Evolutionary conservation across 257 asterid species (phyloP).

Genomic region (Scutellaria barbata): DNA sequence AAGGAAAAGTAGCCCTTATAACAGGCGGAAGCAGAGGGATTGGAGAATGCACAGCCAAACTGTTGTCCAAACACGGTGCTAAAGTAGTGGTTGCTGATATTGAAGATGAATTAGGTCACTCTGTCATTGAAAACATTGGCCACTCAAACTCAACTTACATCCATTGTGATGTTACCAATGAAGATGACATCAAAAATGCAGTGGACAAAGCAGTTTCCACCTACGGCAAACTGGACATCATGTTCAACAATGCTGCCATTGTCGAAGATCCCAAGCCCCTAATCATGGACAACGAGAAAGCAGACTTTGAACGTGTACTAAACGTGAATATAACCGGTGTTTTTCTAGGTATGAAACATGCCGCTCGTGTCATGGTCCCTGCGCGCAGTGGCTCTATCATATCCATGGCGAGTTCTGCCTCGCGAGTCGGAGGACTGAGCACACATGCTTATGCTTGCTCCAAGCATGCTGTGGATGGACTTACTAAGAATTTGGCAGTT

Average conservation of each 20-base stretch:
- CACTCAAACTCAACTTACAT: conserved; percentile 42
- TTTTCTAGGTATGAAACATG: conserved; percentile 60
- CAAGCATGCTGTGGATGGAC: conserved; percentile 64
- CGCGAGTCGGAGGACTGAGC: conserved; percentile 43
- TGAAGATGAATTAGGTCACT: conserved; percentile 52
- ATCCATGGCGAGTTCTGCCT: conserved; percentile 48
- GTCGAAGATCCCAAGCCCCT: conserved; percentile 33
- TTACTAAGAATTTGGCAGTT: conserved; percentile 51
- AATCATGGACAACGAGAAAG: conserved; percentile 31
- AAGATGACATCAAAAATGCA: conserved; percentile 46
- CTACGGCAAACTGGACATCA: conserved; percentile 62
- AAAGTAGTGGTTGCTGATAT: conserved; percentile 60
- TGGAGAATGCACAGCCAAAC: conserved; percentile 56
- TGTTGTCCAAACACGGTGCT: conserved; percentile 62
- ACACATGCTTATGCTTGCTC: conserved; percentile 58
- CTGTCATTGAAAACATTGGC: conserved; percentile 39
- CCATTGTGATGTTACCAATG: conserved; percentile 61
- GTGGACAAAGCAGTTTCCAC: conserved; percentile 46
- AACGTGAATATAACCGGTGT: conserved; percentile 51
- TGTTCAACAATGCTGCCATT: conserved; percentile 66
- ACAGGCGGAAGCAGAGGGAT: conserved; percentile 74
- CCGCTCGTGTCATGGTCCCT: conserved; percentile 58
- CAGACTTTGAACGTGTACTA: conserved; percentile 54
- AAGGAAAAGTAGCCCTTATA: conserved; percentile 52
- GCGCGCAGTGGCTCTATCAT: conserved; percentile 52